Evolutionary conservation across 495 filamentous ascomycete species (phyloP).

Genomic region (Annulohypoxylon stygium): DNA sequence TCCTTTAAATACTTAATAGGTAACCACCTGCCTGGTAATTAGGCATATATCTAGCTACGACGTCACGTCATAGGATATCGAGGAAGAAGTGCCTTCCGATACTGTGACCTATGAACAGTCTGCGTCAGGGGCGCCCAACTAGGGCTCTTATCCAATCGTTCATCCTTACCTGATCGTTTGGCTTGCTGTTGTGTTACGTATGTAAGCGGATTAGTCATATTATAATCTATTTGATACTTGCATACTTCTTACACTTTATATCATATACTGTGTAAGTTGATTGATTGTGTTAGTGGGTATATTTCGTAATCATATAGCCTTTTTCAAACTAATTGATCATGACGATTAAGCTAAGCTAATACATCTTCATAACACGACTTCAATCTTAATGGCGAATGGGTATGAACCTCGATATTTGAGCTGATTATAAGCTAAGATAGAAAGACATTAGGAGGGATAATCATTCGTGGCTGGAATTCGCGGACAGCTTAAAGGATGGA

Average conservation of each 20-base stretch:
- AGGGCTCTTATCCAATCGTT: conserved; percentile 14
- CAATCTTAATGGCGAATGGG: neutral
- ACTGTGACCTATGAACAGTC: conserved; percentile 19
- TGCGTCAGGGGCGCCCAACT: conserved; percentile 11
- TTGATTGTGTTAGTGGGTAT: neutral
- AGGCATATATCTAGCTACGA: neutral
- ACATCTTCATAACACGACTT: neutral
- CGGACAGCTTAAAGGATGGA: neutral
- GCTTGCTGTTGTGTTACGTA: neutral
- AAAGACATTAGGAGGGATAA: neutral
- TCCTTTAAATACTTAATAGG: neutral
- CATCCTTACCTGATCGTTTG: neutral
- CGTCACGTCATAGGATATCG: neutral
- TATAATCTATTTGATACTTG: neutral
- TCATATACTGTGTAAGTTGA: neutral
- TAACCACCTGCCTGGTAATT: neutral
- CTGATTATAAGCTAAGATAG: neutral
- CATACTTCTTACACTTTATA: neutral
- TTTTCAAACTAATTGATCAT: neutral
- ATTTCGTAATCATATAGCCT: neutral
- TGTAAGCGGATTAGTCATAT: neutral
- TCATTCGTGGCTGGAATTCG: neutral
- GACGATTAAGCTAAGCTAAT: neutral
- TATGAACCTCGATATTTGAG: neutral
- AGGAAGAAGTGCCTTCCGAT: conserved; percentile 16